Base-by-base conservation (phyloP, 305 asterid species). In the Vinca major region DNA sequence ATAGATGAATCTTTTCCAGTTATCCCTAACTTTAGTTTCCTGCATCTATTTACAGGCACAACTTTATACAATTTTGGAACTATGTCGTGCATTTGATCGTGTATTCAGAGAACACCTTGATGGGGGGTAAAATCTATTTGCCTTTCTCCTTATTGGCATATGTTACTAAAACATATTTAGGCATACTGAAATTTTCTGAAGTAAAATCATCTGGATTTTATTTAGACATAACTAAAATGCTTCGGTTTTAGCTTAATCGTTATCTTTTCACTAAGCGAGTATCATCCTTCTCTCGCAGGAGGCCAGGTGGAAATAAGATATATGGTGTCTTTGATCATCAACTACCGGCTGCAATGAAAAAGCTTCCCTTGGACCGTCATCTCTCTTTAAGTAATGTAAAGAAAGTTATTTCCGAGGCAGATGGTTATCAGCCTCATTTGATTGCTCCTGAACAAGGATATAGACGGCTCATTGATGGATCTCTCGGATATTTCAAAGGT, bases 361-460 rank as follows among this genome's bases (percentile, higher is more conserved):
- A 92, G 76, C 98, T 92, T 72, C 98, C 98, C 9, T 80, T 92
- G 77, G 97, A 92, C 78, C 94, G 98, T 48, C 96, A 92, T 80
- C 94, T 92, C 70, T 92, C 98, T 50, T 86, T 82, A 56, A 90
- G 76, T 79, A 92, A 92, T 66, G 97, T 92, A 37, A 87, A 75
- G 68, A 92, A 88, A 76, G 95, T 92, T 70, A 88, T 92, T 71
- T 83, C 92, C 33, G 97, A 92, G 79, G 98, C 98, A 63, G 98
- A 92, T 80, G 98, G 98, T 66, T 92, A 92, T 81, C 98, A 92
- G 72, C 98, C 98, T 77, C 97, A 92, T 77, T 77, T 92, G 82
- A 87, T 92, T 78, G 98, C 98, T 75, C 98, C 98, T 41, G 98
- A 92, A 76, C 98, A 92, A 86, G 98, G 98, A 72, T 92, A 92